Conservation (phyloP, 768 basidiomycete species). For the Suillus subaureus region DNA sequence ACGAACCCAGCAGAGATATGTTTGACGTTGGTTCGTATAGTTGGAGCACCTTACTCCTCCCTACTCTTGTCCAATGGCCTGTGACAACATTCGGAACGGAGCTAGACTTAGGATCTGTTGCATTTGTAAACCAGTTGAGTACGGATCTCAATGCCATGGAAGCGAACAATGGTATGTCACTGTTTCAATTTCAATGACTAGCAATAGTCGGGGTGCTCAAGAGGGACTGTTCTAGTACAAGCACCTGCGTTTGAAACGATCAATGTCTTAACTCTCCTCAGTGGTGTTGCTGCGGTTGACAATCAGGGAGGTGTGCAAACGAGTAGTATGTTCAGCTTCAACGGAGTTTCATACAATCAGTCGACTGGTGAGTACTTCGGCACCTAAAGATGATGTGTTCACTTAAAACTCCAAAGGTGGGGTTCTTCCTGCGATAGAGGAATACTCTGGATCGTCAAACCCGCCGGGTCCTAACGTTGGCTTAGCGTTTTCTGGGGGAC, state of each 20-base stretch:
- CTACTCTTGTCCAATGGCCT: not conserved
- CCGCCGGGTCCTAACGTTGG: not conserved
- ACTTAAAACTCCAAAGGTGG: not conserved
- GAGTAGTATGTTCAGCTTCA: not conserved
- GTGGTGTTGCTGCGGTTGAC: not conserved
- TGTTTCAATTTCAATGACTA: not conserved
- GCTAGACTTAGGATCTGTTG: not conserved
- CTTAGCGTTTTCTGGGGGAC: not conserved
- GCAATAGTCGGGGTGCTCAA: not conserved
- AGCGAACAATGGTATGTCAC: not conserved
- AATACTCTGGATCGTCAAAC: not conserved
- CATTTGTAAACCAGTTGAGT: not conserved
- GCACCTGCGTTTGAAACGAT: not conserved
- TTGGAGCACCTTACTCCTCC: conserved; percentile 5
- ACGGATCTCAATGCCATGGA: rapidly evolving
- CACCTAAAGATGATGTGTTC: not conserved
- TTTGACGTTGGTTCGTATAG: not conserved
- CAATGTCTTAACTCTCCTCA: not conserved
- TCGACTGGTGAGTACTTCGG: not conserved
- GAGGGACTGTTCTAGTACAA: not conserved
- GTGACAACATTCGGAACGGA: not conserved
- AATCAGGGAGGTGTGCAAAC: not conserved
- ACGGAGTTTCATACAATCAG: conserved; percentile 5
- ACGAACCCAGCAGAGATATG: not conserved
- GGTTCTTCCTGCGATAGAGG: not conserved